Evolutionary conservation across 148 eudicot species (phyloP), one percentile per base, ranked within the genome.

Genomic region (Camellia japonica): DNA sequence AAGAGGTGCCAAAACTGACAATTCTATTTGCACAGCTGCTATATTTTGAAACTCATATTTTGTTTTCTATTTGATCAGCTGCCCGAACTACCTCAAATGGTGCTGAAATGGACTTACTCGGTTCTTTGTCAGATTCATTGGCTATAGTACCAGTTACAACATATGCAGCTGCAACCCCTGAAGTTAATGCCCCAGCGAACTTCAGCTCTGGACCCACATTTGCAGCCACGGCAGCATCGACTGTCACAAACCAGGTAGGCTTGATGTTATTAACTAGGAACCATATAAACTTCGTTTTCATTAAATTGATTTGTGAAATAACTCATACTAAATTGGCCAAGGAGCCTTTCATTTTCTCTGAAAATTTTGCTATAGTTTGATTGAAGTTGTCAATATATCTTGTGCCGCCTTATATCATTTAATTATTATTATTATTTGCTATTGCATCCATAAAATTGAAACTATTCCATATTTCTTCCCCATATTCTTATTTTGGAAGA

Each of bases 81-180:
- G 87, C 87, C 11, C 87, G 91, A 78, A 82, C 80, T 81, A 60
- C 94, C 20, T 78, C 93, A 8, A 85, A 77, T 49, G 86, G 84
- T 83, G 87, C 86, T 54, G 97, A 92, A 73, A 84, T 88, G 86
- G 99, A 94, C 81, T 82, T 91, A 82, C 83, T 96, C 79, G 99
- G 95, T 54, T 91, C 97, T 61, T 88, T 92, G 80, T 89, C 94
- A 14, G 98, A 94, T 19, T 81, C 88, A 44, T 85, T 91, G 80
- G 95, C 97, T 81, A 86, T 90, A 51, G 79, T 88, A 85, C 91
- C 93, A 47, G 86, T 83, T 72, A 60, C 93, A 71, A 76, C 90
- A 30, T 30, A 30, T 56, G 87, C 68, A 49, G 38, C 75, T 42
- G 43, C 86, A 47, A 81, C 86, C 68, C 54, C 90, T 55, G 92